Conservation (phyloP, 441 rosid species). For the Mallotus repandus region DNA sequence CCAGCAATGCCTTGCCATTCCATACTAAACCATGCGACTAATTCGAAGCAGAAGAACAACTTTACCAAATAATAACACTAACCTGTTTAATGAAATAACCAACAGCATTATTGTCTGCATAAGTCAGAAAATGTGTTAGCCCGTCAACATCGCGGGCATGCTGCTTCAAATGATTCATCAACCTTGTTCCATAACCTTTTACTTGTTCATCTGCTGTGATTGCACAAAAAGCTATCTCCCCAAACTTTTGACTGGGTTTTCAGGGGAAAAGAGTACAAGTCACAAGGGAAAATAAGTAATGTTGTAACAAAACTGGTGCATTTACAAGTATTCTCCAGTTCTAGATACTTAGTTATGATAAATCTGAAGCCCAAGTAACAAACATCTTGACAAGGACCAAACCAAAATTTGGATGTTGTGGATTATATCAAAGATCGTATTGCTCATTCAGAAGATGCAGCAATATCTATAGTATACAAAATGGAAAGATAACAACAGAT, state of each 20-base stretch:
- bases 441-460: conserved; percentile 1
- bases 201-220: conserved; percentile 99
- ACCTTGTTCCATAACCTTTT: conserved; percentile 97
- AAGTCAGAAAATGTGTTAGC: conserved; percentile 92
- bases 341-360: conserved; percentile 1
- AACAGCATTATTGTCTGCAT: conserved; percentile 98
- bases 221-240: conserved; percentile 99
- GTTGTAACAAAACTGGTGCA: background rate
- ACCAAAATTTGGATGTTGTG: background rate
- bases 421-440: conserved; percentile 2
- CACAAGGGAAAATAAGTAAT: conserved; percentile 11
- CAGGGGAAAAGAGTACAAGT: conserved; percentile 26
- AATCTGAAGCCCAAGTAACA: background rate
- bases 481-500: background rate
- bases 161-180: conserved; percentile 99
- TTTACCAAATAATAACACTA: conserved; percentile 6
- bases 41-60: conserved; percentile 5
- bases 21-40: conserved; percentile 12
- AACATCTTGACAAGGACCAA: background rate
- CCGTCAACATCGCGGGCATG: conserved; percentile 98
- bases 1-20: conserved; percentile 5
- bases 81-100: conserved; percentile 99
- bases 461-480: conserved; percentile 7
- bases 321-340: background rate
- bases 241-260: conserved; percentile 82